Base-by-base conservation (phyloP, 495 filamentous ascomycete species). In the Pseudomonodictys pantanalensis region DNA sequence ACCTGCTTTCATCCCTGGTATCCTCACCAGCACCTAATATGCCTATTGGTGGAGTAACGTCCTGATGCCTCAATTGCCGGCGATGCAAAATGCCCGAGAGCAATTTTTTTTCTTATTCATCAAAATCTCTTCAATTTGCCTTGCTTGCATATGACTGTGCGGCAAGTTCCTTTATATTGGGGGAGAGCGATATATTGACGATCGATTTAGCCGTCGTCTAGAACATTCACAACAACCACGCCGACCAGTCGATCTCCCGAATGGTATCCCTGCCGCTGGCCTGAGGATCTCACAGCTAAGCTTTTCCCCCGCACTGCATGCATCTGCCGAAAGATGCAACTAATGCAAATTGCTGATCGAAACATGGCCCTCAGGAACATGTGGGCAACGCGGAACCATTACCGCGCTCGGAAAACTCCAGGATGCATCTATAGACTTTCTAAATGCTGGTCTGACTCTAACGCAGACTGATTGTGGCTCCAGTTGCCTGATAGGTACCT, bases 271-370 rank as follows among this genome's bases (percentile, higher is more conserved):
- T 43, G 46, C 44, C 7, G 2, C 7, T 2, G 24, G 46, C 25
- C 35, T 57, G 60, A 52, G 46, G 39, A 29, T 38, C 25, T 17
- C 39, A 38, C n/a, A 45, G 20, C 32, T 43, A 64, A 64, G 61
- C 61, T 64, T 64, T n/a, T 60, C 57, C 61, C 61, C 61, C 61
- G 61, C 61, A 64, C 53, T 64, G 61, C 61, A 55, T 54, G 3
- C 22, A 64, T 64, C 61, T 64, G 55, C 61, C 61, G 61, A 58
- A 59, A 41, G 41, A 47, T 46, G 51, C 32, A 50, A 26, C 51
- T 56, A 25, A 41, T 52, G 45, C 45, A 56, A 44, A 50, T 39
- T 50, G 41, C 33, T 47, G 25, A 54, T 60, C 48, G 15, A 22
- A 54, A 52, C 3, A 38, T 33, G n/a, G 29, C 30, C 24, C 45